phyloP scores from a whole-genome alignment of 805 yeast species.

The Candida pini region DNA sequence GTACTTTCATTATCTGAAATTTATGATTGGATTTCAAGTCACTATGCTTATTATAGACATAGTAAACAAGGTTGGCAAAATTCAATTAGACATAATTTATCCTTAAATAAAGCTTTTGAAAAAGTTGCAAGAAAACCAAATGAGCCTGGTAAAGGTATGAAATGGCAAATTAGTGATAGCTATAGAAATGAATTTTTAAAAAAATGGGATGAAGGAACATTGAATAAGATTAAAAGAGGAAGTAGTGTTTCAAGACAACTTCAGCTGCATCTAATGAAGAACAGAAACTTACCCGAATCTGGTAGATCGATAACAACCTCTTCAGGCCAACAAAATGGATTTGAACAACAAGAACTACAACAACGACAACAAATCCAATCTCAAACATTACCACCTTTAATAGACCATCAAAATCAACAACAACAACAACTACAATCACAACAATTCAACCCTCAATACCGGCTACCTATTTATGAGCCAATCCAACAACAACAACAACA shows the following conservation, averaged over 20 bases:
- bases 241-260: slow-evolving; percentile 75
- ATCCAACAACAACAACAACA: slow-evolving; percentile 1
- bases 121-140: slow-evolving; percentile 93
- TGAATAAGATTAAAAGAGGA: slow-evolving; percentile 72
- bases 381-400: slow-evolving; percentile 2
- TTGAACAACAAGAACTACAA: neutral
- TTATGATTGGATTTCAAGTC: slow-evolving; percentile 81
- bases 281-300: slow-evolving; percentile 47
- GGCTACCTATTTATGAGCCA: no score
- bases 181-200: slow-evolving; percentile 79
- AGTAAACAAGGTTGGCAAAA: slow-evolving; percentile 98
- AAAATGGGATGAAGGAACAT: slow-evolving; percentile 71
- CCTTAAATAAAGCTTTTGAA: slow-evolving; percentile 94
- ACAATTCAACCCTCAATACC: slow-evolving; percentile 4
- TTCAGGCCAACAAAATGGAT: neutral
- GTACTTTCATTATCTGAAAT: slow-evolving; percentile 87
- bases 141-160: slow-evolving; percentile 99
- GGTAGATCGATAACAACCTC: slow-evolving; percentile 20
- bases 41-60: slow-evolving; percentile 87
- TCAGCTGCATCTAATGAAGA: slow-evolving; percentile 65
- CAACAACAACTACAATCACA: slow-evolving; percentile 16
- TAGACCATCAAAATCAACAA: slow-evolving; percentile 3
- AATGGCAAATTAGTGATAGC: slow-evolving; percentile 90
- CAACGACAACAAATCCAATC: slow-evolving; percentile 12
- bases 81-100: slow-evolving; percentile 90